Percentiles rank a stretch among this genome's conserved stretches.
phyloP scores from a whole-genome alignment of 106 monocot genomes.

The Acorus calamus region DNA sequence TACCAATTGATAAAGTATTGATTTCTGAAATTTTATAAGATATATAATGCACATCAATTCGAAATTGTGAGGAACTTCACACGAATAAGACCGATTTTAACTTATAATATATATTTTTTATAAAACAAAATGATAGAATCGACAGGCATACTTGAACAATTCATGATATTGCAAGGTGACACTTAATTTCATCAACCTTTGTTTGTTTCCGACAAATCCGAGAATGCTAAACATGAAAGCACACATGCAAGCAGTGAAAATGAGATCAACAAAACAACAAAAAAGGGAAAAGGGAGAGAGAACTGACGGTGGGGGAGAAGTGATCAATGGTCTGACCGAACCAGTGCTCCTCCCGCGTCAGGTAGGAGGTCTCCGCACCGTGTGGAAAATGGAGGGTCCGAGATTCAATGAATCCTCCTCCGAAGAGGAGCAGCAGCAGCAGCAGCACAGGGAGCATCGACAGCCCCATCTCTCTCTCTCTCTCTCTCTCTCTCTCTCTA shows the following conservation, averaged over 20 bases:
- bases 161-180: no score
- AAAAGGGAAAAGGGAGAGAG: neutral
- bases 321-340: slow-evolving; percentile 87
- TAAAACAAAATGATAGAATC: neutral
- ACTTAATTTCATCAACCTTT: no score
- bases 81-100: neutral
- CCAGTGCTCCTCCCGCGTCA: slow-evolving; percentile 79
- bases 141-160: no score
- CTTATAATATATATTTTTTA: neutral
- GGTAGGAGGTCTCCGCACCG: slow-evolving; percentile 20
- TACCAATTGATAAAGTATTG: neutral
- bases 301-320: slow-evolving; percentile 76
- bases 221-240: neutral
- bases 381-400: slow-evolving; percentile 26
- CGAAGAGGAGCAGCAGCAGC: no score
- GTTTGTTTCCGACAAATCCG: no score
- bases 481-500: no score
- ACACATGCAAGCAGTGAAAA: neutral
- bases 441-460: no score
- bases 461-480: no score
- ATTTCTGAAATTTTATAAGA: neutral
- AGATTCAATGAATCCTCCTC: neutral
- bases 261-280: neutral
- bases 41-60: neutral
- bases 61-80: neutral